Conservation (phyloP, 805 yeast species). For the Ogataea minuta region DNA sequence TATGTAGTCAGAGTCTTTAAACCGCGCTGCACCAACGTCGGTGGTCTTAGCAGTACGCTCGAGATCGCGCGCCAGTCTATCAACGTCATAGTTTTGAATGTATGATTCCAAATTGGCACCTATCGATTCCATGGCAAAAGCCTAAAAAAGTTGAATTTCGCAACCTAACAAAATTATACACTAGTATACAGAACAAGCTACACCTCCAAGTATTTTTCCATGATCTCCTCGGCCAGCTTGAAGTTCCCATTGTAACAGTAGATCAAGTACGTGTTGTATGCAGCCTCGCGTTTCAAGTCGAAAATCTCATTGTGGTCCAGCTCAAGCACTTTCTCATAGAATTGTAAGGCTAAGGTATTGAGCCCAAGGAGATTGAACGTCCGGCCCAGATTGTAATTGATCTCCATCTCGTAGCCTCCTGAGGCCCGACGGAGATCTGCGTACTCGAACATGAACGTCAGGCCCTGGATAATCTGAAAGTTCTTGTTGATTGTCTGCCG, state of each 20-base stretch:
- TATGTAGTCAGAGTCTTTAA: slow-evolving; percentile 20
- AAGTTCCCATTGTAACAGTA: slow-evolving; percentile 76
- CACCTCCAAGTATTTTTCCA: slow-evolving; percentile 56
- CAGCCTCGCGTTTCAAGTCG: slow-evolving; percentile 74
- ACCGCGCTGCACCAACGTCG: slow-evolving; percentile 2
- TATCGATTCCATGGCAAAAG: slow-evolving; percentile 5
- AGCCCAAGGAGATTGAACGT: slow-evolving; percentile 83
- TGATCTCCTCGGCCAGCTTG: slow-evolving; percentile 57
- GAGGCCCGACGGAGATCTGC: slow-evolving; percentile 38
- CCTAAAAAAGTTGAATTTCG: not conserved
- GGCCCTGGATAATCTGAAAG: slow-evolving; percentile 81
- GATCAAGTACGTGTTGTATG: slow-evolving; percentile 76
- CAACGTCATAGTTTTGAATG: slow-evolving; percentile 13
- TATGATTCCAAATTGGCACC: slow-evolving; percentile 9
- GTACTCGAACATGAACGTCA: slow-evolving; percentile 75
- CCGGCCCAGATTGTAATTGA: slow-evolving; percentile 79
- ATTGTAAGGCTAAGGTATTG: slow-evolving; percentile 65
- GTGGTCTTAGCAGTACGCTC: not conserved
- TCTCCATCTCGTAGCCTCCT: slow-evolving; percentile 57
- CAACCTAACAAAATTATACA: not conserved
- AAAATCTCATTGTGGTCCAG: slow-evolving; percentile 42
- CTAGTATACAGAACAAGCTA: slow-evolving; percentile 8
- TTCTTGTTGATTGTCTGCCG: slow-evolving; percentile 84
- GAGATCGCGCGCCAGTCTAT: slow-evolving; percentile 14
- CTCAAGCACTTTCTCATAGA: slow-evolving; percentile 66